A percentile compares a stretch with the other conserved stretches of the same genome.
Evolutionary conservation across 129 eudicot genomes (phyloP).

Genomic region (Saussurea involucrata): DNA sequence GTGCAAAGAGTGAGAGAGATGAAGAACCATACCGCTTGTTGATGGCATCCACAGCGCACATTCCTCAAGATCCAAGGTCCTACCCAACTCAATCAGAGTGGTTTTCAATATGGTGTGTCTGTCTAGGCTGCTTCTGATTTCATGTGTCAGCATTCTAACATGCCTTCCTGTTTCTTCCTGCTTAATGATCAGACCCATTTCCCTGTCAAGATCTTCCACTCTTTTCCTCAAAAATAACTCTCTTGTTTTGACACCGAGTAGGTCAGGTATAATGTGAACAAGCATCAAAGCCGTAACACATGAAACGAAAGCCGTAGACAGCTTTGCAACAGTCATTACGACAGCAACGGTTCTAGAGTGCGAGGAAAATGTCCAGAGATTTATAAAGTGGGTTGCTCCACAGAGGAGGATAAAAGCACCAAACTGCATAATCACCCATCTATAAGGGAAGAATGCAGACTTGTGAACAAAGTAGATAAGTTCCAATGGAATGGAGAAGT

Average conservation of each 20-base stretch:
- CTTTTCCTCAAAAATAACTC: slow-evolving; percentile 36
- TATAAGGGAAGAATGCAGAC: slow-evolving; percentile 47
- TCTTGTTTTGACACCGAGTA: slow-evolving; percentile 39
- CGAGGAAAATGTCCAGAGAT: slow-evolving; percentile 39
- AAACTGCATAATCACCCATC: slow-evolving; percentile 50
- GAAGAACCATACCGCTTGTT: slow-evolving; percentile 29
- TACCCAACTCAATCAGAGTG: slow-evolving; percentile 49
- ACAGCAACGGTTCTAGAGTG: slow-evolving; percentile 45
- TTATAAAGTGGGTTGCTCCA: slow-evolving; percentile 57
- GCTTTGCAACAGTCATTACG: slow-evolving; percentile 42
- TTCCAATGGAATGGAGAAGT: slow-evolving; percentile 58
- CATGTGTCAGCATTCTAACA: slow-evolving; percentile 55
- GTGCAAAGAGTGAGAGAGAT: slow-evolving; percentile 40
- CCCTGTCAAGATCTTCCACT: slow-evolving; percentile 56
- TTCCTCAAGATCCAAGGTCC: slow-evolving; percentile 52
- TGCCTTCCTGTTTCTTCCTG: slow-evolving; percentile 51
- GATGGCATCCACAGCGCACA: slow-evolving; percentile 64
- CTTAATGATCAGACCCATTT: slow-evolving; percentile 44
- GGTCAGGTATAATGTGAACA: slow-evolving; percentile 41
- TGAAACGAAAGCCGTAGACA: slow-evolving; percentile 45
- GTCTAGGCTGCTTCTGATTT: slow-evolving; percentile 59
- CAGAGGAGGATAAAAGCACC: slow-evolving; percentile 55
- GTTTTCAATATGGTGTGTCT: slow-evolving; percentile 51
- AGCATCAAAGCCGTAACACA: slow-evolving; percentile 56
- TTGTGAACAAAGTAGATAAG: slow-evolving; percentile 55